Conservation (phyloP, 768 basidiomycete species). For the Postia placenta region DNA sequence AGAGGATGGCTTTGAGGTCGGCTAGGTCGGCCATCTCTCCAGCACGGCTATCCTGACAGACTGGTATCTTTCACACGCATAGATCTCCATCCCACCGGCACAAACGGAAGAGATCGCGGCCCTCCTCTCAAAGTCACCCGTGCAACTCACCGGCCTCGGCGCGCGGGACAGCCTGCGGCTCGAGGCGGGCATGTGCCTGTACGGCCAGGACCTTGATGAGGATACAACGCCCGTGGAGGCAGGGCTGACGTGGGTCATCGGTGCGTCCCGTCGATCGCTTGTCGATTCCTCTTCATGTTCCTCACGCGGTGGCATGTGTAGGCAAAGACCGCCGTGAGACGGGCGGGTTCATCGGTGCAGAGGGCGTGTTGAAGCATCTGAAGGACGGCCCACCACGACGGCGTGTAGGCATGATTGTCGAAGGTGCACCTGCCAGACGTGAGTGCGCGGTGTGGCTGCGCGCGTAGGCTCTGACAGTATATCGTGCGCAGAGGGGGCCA, state of each 20-base stretch:
- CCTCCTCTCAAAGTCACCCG: conserved; percentile 53
- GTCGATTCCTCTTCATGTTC: background rate
- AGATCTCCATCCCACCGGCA: conserved; percentile 87
- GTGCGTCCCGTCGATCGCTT: conserved; percentile 33
- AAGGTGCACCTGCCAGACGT: conserved; percentile 85
- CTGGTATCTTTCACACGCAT: background rate
- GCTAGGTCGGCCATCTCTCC: conserved; percentile 12
- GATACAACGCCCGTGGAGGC: conserved; percentile 84
- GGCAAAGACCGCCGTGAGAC: conserved; percentile 76
- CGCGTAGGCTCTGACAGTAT: background rate
- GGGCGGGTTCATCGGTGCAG: conserved; percentile 76
- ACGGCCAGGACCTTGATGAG: conserved; percentile 92
- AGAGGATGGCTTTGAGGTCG: conserved; percentile 95
- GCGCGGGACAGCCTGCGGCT: conserved; percentile 91
- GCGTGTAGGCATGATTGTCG: conserved; percentile 77
- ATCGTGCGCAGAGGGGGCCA: conserved; percentile 59
- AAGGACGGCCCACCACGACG: conserved; percentile 72
- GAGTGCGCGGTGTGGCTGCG: too few species aligned
- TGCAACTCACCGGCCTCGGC: conserved; percentile 85
- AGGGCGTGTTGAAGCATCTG: conserved; percentile 65
- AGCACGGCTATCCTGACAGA: background rate
- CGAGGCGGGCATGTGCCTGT: conserved; percentile 96
- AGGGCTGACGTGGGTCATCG: conserved; percentile 89
- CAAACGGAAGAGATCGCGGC: conserved; percentile 67
- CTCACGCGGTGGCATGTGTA: conserved; percentile 20